Evolutionary conservation across 441 rosid species (phyloP).

Genomic region (Manihot esculenta): DNA sequence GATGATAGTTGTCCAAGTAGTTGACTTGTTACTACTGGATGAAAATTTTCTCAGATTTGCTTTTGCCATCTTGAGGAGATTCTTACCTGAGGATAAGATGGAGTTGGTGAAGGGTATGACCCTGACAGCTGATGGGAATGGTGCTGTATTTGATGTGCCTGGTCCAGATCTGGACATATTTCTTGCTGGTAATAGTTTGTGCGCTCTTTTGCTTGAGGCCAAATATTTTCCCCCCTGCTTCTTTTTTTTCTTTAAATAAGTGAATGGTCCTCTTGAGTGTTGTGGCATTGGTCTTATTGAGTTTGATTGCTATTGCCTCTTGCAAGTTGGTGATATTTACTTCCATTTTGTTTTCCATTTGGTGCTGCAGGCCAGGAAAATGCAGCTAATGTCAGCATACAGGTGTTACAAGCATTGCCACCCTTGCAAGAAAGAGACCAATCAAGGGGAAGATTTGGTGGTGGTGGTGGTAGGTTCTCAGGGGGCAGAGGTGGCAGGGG

Average conservation of each 20-base stretch:
- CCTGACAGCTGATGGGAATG: conserved; percentile 76
- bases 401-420: conserved; percentile 66
- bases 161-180: conserved; percentile 58
- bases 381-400: conserved; percentile 63
- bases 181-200: conserved; percentile 42
- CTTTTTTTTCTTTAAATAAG: neutral
- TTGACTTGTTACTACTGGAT: neutral
- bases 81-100: conserved; percentile 84
- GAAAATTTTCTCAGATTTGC: conserved; percentile 51
- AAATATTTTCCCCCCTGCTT: neutral
- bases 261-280: neutral
- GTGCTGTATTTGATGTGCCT: conserved; percentile 81
- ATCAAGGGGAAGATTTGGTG: conserved; percentile 59
- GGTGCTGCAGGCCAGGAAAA: conserved; percentile 55
- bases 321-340: neutral
- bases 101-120: conserved; percentile 63
- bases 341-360: neutral
- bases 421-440: conserved; percentile 70
- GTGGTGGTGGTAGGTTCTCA: conserved; percentile 40
- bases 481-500: conserved; percentile 52
- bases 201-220: neutral
- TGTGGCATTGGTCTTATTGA: neutral
- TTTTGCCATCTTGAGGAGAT: conserved; percentile 63
- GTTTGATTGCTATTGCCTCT: neutral
- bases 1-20: neutral